phyloP scores from a whole-genome alignment of 768 basidiomycete genomes.

The Crucibulum laeve region DNA sequence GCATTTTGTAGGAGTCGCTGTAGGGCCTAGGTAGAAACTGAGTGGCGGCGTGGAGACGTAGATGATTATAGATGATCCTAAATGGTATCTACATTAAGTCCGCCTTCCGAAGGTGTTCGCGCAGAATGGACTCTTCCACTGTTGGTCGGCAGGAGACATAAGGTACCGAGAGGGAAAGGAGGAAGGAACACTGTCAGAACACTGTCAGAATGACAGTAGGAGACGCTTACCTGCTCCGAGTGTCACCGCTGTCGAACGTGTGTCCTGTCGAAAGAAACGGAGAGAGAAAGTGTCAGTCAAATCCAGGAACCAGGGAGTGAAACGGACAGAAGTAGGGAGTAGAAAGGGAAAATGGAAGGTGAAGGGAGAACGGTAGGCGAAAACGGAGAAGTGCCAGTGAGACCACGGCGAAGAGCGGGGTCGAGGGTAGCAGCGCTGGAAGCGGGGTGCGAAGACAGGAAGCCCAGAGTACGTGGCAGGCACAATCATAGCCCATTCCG shows the following conservation, averaged over 20 bases:
- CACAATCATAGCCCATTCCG: no score
- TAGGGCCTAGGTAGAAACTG: no score
- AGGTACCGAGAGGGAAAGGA: conserved; percentile 7
- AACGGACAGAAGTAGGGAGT: background rate
- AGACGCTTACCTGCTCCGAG: conserved; percentile 54
- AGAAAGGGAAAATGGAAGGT: conserved; percentile 1
- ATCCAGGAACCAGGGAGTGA: background rate
- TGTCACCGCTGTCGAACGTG: conserved; percentile 68
- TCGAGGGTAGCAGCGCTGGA: background rate
- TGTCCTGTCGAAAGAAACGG: conserved; percentile 60
- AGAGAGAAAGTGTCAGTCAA: conserved; percentile 1
- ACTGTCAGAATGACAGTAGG: conserved; percentile 1
- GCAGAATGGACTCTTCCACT: conserved; percentile 73
- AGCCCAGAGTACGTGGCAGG: no score
- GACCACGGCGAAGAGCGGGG: background rate
- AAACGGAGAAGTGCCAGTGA: background rate
- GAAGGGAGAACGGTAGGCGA: background rate
- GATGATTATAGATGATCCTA: no score
- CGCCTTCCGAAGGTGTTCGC: conserved; percentile 64
- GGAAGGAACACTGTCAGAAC: conserved; percentile 4
- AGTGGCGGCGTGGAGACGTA: no score
- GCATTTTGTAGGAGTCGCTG: no score
- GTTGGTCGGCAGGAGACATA: conserved; percentile 4
- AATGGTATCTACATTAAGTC: conserved; percentile 72
- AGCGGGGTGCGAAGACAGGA: background rate